Conservation (phyloP, 2,329 filamentous ascomycete species). For the Ceratocystis colombiana region DNA sequence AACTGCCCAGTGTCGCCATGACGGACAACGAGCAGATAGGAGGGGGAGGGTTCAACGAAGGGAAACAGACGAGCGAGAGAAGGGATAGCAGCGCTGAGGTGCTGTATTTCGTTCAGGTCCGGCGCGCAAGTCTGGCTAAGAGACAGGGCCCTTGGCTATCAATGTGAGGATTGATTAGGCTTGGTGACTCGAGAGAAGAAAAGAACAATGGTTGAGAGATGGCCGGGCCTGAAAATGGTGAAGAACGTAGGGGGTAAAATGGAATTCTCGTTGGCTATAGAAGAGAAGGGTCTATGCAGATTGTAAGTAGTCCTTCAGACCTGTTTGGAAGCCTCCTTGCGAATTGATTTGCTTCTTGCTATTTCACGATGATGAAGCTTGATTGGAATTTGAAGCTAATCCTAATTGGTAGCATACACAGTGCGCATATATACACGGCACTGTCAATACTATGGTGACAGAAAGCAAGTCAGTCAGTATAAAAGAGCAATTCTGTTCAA, state of each 20-base stretch:
- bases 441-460: not conserved
- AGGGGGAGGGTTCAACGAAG: not conserved
- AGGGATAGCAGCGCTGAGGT: not conserved
- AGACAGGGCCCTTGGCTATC: not conserved
- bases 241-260: not conserved
- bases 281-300: not conserved
- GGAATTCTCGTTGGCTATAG: not conserved
- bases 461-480: not conserved
- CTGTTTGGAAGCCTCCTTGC: not conserved
- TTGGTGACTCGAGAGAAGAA: not conserved
- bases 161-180: not conserved
- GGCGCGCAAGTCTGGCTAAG: not conserved
- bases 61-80: not conserved
- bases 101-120: not conserved
- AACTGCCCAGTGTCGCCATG: slow-evolving; percentile 40
- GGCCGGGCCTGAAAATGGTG: no score
- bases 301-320: not conserved
- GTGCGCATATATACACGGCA: not conserved
- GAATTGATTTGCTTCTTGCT: not conserved
- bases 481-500: not conserved
- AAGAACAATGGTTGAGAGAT: not conserved
- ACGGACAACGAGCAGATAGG: slow-evolving; percentile 7
- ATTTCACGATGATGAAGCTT: slow-evolving; percentile 11
- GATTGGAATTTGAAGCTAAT: not conserved
- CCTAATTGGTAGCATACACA: not conserved